These are phyloP conservation scores for Nitzschia palea DNA, from an alignment of 108 stramenopile genomes.

Conservation along the genomic window DNA sequence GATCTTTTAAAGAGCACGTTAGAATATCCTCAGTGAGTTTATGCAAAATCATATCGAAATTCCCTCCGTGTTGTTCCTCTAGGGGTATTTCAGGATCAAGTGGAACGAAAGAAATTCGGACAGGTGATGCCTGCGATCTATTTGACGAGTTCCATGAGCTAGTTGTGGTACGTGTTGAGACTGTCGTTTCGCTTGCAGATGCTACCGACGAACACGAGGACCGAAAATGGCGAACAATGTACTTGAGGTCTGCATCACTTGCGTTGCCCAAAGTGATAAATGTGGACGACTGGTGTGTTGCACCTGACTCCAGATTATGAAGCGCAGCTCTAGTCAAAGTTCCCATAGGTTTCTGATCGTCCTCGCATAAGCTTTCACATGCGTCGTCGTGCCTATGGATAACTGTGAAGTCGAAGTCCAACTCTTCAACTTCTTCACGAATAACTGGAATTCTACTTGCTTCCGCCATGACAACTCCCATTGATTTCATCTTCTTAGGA, in stretches of 20 bases:
- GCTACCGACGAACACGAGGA: constrained; percentile 49
- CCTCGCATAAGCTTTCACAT: not conserved
- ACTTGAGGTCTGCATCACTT: constrained; percentile 28
- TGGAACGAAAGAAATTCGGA: constrained; percentile 81
- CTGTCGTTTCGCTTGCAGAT: constrained; percentile 27
- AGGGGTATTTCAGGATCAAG: constrained; percentile 74
- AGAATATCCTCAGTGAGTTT: constrained; percentile 89
- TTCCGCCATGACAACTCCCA: constrained; percentile 85
- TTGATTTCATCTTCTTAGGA: constrained; percentile 89
- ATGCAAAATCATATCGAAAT: constrained; percentile 80
- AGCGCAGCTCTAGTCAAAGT: constrained; percentile 21
- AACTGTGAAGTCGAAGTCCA: not conserved
- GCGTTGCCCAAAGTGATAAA: constrained; percentile 23
- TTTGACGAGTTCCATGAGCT: not conserved
- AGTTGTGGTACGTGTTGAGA: constrained; percentile 22
- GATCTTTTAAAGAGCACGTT: constrained; percentile 30
- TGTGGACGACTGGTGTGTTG: constrained; percentile 4
- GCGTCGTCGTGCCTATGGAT: not conserved
- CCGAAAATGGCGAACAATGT: constrained; percentile 50
- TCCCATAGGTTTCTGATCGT: not conserved
- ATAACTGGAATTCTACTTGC: constrained; percentile 53
- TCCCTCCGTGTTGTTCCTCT: constrained; percentile 81
- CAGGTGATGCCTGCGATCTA: constrained; percentile 25
- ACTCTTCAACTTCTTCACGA: constrained; percentile 26
- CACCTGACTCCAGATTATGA: not conserved